Conservation (phyloP, 176 grass and related monocot species). For the Zizania latifolia region DNA sequence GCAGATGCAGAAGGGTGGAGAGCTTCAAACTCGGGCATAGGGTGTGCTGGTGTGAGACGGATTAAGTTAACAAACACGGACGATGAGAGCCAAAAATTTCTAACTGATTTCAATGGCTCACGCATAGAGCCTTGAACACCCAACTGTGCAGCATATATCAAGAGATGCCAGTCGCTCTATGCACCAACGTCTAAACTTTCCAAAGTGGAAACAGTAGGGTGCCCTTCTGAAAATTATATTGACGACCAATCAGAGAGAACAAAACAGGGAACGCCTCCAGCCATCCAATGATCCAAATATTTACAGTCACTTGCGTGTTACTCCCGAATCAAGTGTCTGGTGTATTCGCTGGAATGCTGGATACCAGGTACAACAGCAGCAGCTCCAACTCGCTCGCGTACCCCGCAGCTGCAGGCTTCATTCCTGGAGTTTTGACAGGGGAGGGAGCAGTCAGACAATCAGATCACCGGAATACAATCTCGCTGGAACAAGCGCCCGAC, state of each 20-base stretch:
- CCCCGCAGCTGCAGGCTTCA: conserved; percentile 3
- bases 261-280: conserved; percentile 25
- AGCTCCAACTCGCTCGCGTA: neutral
- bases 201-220: conserved; percentile 16
- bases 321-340: conserved; percentile 15
- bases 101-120: too few species aligned
- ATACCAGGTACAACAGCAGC: conserved; percentile 2
- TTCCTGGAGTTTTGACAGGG: conserved; percentile 1
- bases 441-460: neutral
- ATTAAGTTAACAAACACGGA: too few species aligned
- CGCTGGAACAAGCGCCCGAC: neutral
- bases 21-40: too few species aligned
- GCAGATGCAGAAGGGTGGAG: too few species aligned
- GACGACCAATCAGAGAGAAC: conserved; percentile 21
- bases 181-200: too few species aligned
- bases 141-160: too few species aligned
- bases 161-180: too few species aligned
- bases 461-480: conserved; percentile 13
- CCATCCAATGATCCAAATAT: conserved; percentile 28
- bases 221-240: conserved; percentile 9
- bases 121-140: too few species aligned
- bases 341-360: conserved; percentile 16
- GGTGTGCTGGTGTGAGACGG: too few species aligned
- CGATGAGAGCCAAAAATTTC: too few species aligned
- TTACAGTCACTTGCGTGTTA: conserved; percentile 38